Percentiles rank a stretch among this genome's conserved stretches.
phyloP scores from a whole-genome alignment of 768 basidiomycete genomes.

The Lactarius sanguifluus region DNA sequence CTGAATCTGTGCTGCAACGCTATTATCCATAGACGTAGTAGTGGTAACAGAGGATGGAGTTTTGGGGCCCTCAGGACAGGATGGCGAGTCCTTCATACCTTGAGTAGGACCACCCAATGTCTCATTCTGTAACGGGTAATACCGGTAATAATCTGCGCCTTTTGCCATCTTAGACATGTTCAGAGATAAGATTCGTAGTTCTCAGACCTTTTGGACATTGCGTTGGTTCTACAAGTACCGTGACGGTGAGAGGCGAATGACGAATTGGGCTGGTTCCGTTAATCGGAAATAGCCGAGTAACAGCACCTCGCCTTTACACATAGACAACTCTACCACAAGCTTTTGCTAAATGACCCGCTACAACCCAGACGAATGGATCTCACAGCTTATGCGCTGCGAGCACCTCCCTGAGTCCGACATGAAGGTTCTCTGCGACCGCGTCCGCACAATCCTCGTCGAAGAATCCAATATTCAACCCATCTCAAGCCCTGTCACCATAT shows the following conservation, averaged over 20 bases:
- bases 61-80: not conserved
- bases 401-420: constrained; percentile 91
- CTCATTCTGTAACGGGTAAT: constrained; percentile 1
- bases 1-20: not conserved
- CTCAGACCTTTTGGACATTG: not conserved
- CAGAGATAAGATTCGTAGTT: constrained; percentile 2
- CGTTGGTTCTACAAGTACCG: not conserved
- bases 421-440: constrained; percentile 88
- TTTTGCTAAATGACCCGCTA: constrained; percentile 17
- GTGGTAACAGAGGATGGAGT: not conserved
- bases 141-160: not conserved
- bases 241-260: no score
- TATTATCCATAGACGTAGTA: constrained; percentile 10
- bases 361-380: constrained; percentile 81
- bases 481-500: constrained; percentile 90
- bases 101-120: not conserved
- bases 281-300: no score
- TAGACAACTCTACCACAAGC: no score
- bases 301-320: no score
- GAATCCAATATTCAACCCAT: constrained; percentile 98
- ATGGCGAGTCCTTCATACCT: constrained; percentile 11
- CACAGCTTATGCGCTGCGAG: constrained; percentile 81
- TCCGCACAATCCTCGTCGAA: constrained; percentile 87
- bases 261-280: no score
- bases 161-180: not conserved